phyloP scores from a whole-genome alignment of 352 stramenopile genomes.

The Blastocystis sp. region DNA sequence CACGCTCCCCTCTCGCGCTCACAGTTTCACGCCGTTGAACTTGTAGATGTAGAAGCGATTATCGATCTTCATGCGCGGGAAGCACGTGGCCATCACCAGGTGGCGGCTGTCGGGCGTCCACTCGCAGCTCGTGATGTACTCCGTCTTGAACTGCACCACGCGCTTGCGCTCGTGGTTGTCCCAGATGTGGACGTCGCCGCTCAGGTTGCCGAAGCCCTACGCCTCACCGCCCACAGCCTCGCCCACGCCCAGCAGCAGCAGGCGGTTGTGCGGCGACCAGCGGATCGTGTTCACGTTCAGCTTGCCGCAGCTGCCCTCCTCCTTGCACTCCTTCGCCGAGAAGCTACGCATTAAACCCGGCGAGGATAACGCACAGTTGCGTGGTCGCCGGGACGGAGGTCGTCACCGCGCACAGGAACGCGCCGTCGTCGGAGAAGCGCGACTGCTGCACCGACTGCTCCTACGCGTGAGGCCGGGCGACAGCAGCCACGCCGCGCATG shows the following conservation, averaged over 20 bases:
- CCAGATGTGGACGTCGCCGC: slow-evolving; percentile 21
- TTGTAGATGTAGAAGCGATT: slow-evolving; percentile 53
- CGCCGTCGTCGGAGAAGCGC: background rate
- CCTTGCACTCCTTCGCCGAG: slow-evolving; percentile 23
- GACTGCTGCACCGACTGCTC: slow-evolving; percentile 45
- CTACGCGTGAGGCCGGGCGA: background rate
- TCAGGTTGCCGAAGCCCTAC: slow-evolving; percentile 60
- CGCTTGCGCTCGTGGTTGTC: background rate
- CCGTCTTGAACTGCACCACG: slow-evolving; percentile 30
- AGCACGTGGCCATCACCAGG: slow-evolving; percentile 48
- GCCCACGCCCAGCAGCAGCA: slow-evolving; percentile 25
- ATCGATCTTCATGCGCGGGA: slow-evolving; percentile 54
- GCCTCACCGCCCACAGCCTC: background rate
- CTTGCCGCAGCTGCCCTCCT: slow-evolving; percentile 22
- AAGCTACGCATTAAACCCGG: background rate
- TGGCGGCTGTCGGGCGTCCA: slow-evolving; percentile 38
- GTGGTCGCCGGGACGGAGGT: slow-evolving; percentile 24
- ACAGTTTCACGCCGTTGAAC: slow-evolving; percentile 10
- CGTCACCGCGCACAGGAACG: slow-evolving; percentile 9
- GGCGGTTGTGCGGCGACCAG: slow-evolving; percentile 33
- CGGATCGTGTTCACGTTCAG: slow-evolving; percentile 46
- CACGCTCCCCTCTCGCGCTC: background rate
- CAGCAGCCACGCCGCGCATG: background rate
- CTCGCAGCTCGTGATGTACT: slow-evolving; percentile 47
- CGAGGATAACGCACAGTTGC: background rate